Base-by-base conservation (phyloP, 176 grass and related monocot species). In the Echinochloa phyllopogon region DNA sequence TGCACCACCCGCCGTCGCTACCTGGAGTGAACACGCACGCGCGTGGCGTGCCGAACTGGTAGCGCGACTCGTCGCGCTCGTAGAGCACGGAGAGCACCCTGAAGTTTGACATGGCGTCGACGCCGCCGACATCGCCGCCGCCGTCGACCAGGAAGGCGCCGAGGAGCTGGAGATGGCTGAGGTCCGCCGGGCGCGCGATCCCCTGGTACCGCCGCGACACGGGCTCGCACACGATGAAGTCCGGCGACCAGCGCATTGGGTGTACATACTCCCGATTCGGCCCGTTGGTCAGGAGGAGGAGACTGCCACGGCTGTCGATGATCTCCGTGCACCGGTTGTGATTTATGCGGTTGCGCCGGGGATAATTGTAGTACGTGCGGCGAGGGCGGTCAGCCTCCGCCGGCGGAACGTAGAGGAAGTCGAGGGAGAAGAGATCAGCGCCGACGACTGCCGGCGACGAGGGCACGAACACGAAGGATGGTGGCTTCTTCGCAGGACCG, bases 191-290 rank as follows among this genome's bases (percentile, higher is more conserved):
- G n/a, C n/a, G 39, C 6, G 49, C 12, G 48, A 81, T 56, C 3
- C 49, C 64, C 36, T 68, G 64, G 7, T 39, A 68, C 37, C 78
- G 13, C 20, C 78, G 21, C 0, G 64, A 10, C 37, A 45, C 29
- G 10, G 75, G 75, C 39, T 77, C 56, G n/a, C 75, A 77, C 1
- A 77, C 56, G 13, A 77, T 39, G 40, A 62, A 58, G 40, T 77
- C 75, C 4, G 56, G n/a, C 0, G 38, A 43, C 36, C 41, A 3
- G 12, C n/a, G 75, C 8, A 39, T 15, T 0, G 6, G 0, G 74
- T 8, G 0, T 10, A 14, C 4, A 0, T 2, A 41, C 10, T 21
- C 18, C 17, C 10, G 10, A 39, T 13, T 27, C 3, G 75, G 38
- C 13, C 3, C 39, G 18, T 60, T 16, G 21, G 7, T 38, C 5